Conservation (phyloP, 2,329 filamentous ascomycete genomes). For the Colletotrichum graminicola region DNA sequence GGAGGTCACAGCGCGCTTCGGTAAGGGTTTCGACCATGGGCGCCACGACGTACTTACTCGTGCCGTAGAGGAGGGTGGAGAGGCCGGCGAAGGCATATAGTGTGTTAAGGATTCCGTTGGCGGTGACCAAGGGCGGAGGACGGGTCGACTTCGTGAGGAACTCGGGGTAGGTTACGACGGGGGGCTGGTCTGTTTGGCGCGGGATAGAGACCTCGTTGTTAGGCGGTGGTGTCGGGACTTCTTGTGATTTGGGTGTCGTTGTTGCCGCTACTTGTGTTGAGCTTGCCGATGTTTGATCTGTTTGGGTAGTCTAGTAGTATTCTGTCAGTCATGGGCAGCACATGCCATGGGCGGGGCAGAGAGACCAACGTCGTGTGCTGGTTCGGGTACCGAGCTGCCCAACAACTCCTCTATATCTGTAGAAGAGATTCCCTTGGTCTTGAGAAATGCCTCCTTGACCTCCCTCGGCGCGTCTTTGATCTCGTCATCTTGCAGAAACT, state of each 20-base stretch:
- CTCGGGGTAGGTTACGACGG: constrained; percentile 78
- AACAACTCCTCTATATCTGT: constrained; percentile 78
- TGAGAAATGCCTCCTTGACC: constrained; percentile 81
- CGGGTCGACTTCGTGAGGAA: constrained; percentile 70
- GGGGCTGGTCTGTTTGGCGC: constrained; percentile 59
- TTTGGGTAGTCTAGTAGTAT: constrained; percentile 1
- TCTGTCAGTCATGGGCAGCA: constrained; percentile 6
- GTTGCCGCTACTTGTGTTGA: constrained; percentile 20
- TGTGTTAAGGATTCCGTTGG: constrained; percentile 68
- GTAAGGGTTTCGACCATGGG: constrained; percentile 69
- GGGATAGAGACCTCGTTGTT: constrained; percentile 33
- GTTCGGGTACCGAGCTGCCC: constrained; percentile 42
- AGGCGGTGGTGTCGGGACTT: constrained; percentile 22
- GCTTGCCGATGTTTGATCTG: constrained; percentile 8
- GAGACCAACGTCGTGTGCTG: constrained; percentile 17
- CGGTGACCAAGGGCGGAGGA: constrained; percentile 73
- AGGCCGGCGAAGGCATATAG: constrained; percentile 69
- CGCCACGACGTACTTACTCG: constrained; percentile 75
- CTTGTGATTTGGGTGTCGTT: constrained; percentile 10
- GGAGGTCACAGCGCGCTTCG: constrained; percentile 66
- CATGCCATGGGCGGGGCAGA: not conserved
- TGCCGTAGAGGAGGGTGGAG: constrained; percentile 76
- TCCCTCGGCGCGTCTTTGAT: constrained; percentile 77
- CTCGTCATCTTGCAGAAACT: constrained; percentile 80
- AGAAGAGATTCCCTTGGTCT: constrained; percentile 78